These are phyloP conservation scores for Gigaspora rosea DNA, from an alignment of 192 early-diverging fungal species.

Conservation along the genomic window DNA sequence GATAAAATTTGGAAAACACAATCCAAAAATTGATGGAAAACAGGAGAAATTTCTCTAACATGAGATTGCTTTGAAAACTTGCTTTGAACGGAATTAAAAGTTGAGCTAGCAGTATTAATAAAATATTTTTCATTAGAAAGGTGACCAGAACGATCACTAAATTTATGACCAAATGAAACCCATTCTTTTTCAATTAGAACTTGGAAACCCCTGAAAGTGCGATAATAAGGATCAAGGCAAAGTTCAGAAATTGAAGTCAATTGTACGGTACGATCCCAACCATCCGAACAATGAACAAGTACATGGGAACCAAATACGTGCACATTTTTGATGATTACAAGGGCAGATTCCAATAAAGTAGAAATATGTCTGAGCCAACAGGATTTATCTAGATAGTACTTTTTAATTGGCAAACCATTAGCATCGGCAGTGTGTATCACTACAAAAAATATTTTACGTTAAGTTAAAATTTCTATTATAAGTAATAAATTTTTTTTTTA, in stretches of 20 bases:
- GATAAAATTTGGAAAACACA: constrained; percentile 91
- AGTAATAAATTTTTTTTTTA: neutral
- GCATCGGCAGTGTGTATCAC: constrained; percentile 56
- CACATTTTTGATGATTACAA: constrained; percentile 78
- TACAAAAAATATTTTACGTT: constrained; percentile 26
- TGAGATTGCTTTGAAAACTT: constrained; percentile 61
- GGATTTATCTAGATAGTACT: constrained; percentile 62
- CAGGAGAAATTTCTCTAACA: constrained; percentile 83
- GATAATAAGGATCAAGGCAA: constrained; percentile 95
- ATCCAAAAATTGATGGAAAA: constrained; percentile 98
- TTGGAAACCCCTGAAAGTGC: constrained; percentile 89
- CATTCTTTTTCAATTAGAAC: constrained; percentile 97
- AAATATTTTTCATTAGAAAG: constrained; percentile 76
- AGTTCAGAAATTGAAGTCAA: constrained; percentile 85
- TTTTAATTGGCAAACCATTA: constrained; percentile 50
- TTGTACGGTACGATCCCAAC: constrained; percentile 98
- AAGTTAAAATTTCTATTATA: neutral
- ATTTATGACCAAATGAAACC: constrained; percentile 97
- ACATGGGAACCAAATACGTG: constrained; percentile 78
- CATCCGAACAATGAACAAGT: constrained; percentile 97
- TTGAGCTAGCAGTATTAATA: constrained; percentile 52
- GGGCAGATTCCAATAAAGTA: constrained; percentile 77
- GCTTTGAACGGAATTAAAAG: constrained; percentile 60
- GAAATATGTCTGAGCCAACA: constrained; percentile 89
- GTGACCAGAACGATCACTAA: constrained; percentile 89